Evolutionary conservation across 176 grass and related monocot species (phyloP).

Genomic region (Avena insularis): DNA sequence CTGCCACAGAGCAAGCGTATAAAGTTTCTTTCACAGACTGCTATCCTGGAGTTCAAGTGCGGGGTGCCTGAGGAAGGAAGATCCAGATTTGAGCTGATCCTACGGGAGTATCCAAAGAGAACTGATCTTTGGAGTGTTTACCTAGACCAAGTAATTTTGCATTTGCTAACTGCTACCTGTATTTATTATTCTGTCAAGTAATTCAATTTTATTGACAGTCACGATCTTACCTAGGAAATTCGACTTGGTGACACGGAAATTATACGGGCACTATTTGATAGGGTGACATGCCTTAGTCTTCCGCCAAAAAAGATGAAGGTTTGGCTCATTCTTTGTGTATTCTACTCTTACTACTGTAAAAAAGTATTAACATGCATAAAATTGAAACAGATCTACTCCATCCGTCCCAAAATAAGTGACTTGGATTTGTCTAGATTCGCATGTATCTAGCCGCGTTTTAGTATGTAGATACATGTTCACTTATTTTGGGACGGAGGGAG

Average conservation of each 20-base stretch:
- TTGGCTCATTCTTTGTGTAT: conserved; percentile 1
- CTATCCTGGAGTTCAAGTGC: conserved; percentile 90
- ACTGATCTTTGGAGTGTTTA: conserved; percentile 97
- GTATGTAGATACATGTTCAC: no score
- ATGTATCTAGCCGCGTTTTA: no score
- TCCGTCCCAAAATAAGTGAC: no score
- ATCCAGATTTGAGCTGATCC: conserved; percentile 89
- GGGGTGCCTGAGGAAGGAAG: conserved; percentile 80
- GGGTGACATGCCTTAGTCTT: conserved; percentile 79
- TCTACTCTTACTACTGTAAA: conserved; percentile 12
- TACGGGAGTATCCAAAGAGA: conserved; percentile 91
- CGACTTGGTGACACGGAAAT: conserved; percentile 74
- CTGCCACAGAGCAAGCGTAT: conserved; percentile 80
- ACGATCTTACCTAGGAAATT: conserved; percentile 67
- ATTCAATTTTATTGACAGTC: conserved; percentile 28
- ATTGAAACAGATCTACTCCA: background rate
- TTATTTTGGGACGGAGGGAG: no score
- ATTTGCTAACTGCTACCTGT: conserved; percentile 27
- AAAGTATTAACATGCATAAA: background rate
- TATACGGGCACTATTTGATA: conserved; percentile 78
- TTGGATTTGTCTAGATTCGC: no score
- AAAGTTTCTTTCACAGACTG: conserved; percentile 79
- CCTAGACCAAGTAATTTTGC: conserved; percentile 83
- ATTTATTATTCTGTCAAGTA: conserved; percentile 25
- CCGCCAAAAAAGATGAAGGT: conserved; percentile 99